Base-by-base conservation (phyloP, 2,329 filamentous ascomycete genomes). In the Talaromyces sp. region DNA sequence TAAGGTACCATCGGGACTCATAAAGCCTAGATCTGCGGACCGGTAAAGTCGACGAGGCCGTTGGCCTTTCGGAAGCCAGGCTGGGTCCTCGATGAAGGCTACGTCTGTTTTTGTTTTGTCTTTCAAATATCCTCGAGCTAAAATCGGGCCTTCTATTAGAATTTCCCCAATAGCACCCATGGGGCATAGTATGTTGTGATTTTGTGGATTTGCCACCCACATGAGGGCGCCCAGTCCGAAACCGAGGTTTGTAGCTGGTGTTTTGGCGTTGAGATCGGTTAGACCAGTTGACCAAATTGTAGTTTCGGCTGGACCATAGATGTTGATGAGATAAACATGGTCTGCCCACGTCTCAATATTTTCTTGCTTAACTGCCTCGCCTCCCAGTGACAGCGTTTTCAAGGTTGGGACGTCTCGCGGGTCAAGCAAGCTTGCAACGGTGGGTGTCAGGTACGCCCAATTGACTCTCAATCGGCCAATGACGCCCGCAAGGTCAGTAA, bases 261-360 rank as follows among this genome's bases (percentile, higher is more conserved):
- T 50, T 23, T 50, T 10, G 10, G 23, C 16, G n/a, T 50, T 50
- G 18, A 50, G 44, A 33, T 54, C 18, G 4, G 40, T 14, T 28
- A 53, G 36, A 30, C 47, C 57, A 9, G 57, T 53, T 27, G 44
- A 59, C 16, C 52, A 59, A 8, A 59, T 51, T 27, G 47, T 36
- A 12, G 57, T 59, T 55, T 78, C 76, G 6, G 74, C 73, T 3
- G 76, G 75, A 3, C 76, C 76, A 59, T 78, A 78, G 14, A 66
- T 71, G 56, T 75, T 77, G 60, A 75, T 68, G 28, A 82, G 65
- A 9, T 73, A 74, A 0, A 76, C 72, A 10, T 65, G 67, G 27
- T 72, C 70, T 14, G 81, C 83, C 93, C 93, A 96, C 54, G 81
- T 82, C 0, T 83, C 79, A 47, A 89, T 85, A 0, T 96, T 90